phyloP scores from a whole-genome alignment of 2,329 filamentous ascomycete genomes.

The Colletotrichum sp. region DNA sequence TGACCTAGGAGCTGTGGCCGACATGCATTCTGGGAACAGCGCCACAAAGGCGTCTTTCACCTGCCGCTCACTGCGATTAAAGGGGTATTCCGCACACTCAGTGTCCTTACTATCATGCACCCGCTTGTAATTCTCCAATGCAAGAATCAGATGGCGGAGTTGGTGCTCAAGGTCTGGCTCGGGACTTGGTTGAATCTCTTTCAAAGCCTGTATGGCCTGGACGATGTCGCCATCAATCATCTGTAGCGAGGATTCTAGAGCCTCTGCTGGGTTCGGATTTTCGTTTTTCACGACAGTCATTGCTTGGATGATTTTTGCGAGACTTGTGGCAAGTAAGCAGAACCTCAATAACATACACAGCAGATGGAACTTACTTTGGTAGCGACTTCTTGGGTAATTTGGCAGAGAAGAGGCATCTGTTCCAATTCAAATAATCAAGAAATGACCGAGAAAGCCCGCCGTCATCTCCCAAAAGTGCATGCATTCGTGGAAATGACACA shows the following conservation, averaged over 20 bases:
- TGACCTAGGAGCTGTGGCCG: not conserved
- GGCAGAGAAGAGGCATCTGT: conserved; percentile 40
- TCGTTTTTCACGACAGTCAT: not conserved
- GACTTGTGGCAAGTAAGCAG: not conserved
- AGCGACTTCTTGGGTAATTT: conserved; percentile 36
- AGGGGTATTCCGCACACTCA: conserved; percentile 1
- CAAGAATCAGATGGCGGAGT: conserved; percentile 25
- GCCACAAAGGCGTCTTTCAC: conserved; percentile 30
- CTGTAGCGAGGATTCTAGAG: conserved; percentile 26
- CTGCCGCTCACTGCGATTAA: conserved; percentile 31
- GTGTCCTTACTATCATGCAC: not conserved
- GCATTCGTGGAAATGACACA: conserved; percentile 23
- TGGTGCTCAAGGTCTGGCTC: conserved; percentile 23
- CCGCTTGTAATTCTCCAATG: not conserved
- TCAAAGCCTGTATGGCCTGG: conserved; percentile 41
- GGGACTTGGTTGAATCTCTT: conserved; percentile 30
- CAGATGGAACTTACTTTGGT: conserved; percentile 29
- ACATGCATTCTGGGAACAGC: conserved; percentile 26
- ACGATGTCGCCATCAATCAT: conserved; percentile 38
- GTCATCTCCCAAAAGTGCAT: conserved; percentile 28
- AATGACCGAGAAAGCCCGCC: conserved; percentile 28
- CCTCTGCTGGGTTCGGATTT: not conserved
- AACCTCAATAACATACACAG: not conserved
- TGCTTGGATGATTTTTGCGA: not conserved
- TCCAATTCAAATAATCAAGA: conserved; percentile 32